Conservation (phyloP, 2,329 filamentous ascomycete genomes). For the Fusarium succisae region DNA sequence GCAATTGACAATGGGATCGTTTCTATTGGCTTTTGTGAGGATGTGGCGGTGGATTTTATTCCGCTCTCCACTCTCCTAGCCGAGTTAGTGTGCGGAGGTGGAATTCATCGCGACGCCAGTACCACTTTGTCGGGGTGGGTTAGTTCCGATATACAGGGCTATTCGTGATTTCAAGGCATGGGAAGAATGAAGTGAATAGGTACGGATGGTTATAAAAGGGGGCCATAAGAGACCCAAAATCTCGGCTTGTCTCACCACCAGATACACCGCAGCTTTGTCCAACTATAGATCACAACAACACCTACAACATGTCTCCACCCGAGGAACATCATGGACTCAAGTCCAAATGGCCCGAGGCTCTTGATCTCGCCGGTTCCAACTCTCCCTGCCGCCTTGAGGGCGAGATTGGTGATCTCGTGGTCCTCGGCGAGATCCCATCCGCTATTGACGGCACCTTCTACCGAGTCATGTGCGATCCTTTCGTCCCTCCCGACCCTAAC, state of each 20-base stretch:
- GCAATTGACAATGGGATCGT: background rate
- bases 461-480: slow-evolving; percentile 54
- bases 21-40: background rate
- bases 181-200: background rate
- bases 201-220: background rate
- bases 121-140: too few species aligned
- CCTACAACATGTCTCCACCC: background rate
- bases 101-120: background rate
- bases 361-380: background rate
- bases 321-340: background rate
- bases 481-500: slow-evolving; percentile 45
- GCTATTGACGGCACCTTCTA: slow-evolving; percentile 41
- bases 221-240: background rate
- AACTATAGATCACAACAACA: too few species aligned
- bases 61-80: background rate
- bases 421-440: slow-evolving; percentile 33
- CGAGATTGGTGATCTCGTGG: slow-evolving; percentile 17
- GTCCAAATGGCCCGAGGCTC: background rate
- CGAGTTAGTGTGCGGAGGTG: background rate
- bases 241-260: too few species aligned
- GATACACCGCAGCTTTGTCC: too few species aligned
- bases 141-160: too few species aligned
- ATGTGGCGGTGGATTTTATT: background rate
- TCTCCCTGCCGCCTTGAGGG: background rate
- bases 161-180: background rate